phyloP scores from a whole-genome alignment of 1,139 yeast species.

The Maudiozyma humilis region DNA sequence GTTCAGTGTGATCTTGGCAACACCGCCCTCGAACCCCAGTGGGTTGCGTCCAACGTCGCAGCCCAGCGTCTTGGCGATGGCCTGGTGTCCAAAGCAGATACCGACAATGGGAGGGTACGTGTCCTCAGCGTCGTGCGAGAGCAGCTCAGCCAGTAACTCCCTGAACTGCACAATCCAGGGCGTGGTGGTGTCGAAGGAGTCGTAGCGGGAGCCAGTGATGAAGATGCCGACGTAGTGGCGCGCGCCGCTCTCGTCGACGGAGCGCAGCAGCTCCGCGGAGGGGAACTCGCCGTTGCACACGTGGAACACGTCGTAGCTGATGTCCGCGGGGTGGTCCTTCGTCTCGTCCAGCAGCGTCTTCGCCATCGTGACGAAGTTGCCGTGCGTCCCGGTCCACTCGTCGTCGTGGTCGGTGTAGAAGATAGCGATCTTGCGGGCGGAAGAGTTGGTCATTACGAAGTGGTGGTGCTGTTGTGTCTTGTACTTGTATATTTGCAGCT shows the following conservation, averaged over 20 bases:
- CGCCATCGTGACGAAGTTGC: slow-evolving; percentile 24
- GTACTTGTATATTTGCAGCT: background rate
- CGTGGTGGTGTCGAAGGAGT: slow-evolving; percentile 38
- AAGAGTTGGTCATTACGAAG: background rate
- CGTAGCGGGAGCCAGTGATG: slow-evolving; percentile 50
- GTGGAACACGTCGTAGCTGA: slow-evolving; percentile 18
- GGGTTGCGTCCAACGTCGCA: slow-evolving; percentile 49
- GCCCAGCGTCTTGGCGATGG: slow-evolving; percentile 59
- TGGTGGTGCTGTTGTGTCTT: background rate
- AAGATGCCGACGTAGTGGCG: slow-evolving; percentile 32
- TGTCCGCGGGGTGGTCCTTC: slow-evolving; percentile 9
- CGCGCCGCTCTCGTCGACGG: slow-evolving; percentile 3
- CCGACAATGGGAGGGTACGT: slow-evolving; percentile 49
- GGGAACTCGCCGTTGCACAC: slow-evolving; percentile 25
- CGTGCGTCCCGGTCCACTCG: slow-evolving; percentile 21
- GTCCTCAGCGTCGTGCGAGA: slow-evolving; percentile 15
- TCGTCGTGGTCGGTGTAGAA: slow-evolving; percentile 21
- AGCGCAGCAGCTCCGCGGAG: slow-evolving; percentile 12
- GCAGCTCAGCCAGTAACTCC: slow-evolving; percentile 30
- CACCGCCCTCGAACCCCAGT: slow-evolving; percentile 69
- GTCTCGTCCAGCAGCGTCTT: slow-evolving; percentile 15
- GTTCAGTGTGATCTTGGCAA: slow-evolving; percentile 44
- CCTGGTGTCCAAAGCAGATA: slow-evolving; percentile 83
- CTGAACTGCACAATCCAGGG: slow-evolving; percentile 42
- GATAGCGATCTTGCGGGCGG: slow-evolving; percentile 21